These are phyloP conservation scores for Acanthamoeba castellanii DNA, from an alignment of 208 protist genomes.

Conservation along the genomic window DNA sequence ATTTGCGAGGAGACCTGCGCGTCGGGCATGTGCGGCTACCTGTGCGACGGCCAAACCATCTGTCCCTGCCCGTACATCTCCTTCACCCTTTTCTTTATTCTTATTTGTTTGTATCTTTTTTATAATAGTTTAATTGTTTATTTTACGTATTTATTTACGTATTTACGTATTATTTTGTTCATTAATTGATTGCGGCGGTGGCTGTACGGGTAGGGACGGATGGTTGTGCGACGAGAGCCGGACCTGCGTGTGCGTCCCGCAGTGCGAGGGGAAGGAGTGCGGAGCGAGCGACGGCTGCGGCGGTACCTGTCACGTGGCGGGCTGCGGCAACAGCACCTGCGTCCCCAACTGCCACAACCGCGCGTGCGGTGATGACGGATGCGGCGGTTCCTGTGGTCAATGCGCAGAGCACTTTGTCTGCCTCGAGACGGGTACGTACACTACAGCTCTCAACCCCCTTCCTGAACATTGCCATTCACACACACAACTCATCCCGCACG, in stretches of 20 bases:
- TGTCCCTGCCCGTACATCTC: constrained; percentile 15
- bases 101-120: background rate
- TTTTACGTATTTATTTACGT: too few species aligned
- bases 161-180: too few species aligned
- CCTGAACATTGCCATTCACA: too few species aligned
- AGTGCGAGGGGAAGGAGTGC: constrained; percentile 5
- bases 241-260: constrained; percentile 22
- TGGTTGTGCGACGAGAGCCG: constrained; percentile 31
- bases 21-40: background rate
- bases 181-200: background rate
- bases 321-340: constrained; percentile 16
- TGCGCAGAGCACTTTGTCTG: background rate
- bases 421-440: background rate
- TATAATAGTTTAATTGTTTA: too few species aligned
- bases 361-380: constrained; percentile 48
- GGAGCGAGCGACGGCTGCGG: constrained; percentile 51
- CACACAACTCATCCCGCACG: too few species aligned
- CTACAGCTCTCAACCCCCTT: too few species aligned
- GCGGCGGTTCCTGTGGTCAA: constrained; percentile 39
- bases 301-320: background rate
- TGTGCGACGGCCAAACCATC: constrained; percentile 8
- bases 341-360: constrained; percentile 4
- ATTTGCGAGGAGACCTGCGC: constrained; percentile 49
- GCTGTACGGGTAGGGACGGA: background rate
- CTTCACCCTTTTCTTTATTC: background rate